A percentile compares a stretch with the other conserved stretches of the same genome.
Evolutionary conservation across 2,329 filamentous ascomycete genomes (phyloP).

Genomic region (Aspergillus chevalieri): DNA sequence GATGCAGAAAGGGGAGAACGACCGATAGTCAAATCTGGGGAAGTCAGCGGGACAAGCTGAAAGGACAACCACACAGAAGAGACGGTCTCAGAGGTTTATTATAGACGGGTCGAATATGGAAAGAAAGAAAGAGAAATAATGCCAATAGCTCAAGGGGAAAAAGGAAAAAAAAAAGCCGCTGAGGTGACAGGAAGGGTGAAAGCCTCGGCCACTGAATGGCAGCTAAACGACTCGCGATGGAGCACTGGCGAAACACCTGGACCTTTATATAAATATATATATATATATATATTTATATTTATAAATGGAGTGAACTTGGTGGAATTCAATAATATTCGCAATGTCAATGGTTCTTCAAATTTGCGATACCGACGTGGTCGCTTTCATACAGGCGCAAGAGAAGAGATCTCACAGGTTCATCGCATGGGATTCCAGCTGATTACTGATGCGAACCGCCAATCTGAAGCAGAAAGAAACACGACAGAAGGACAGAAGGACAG

Average conservation of each 20-base stretch:
- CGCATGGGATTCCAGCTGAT: too few species aligned
- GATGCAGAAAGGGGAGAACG: neutral
- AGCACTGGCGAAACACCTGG: neutral
- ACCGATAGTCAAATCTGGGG: neutral
- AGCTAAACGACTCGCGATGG: neutral
- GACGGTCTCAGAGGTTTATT: neutral
- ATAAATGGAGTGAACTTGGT: too few species aligned
- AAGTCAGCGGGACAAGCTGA: neutral
- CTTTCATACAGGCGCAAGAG: too few species aligned
- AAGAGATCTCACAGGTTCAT: too few species aligned
- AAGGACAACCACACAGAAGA: neutral
- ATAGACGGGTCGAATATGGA: too few species aligned
- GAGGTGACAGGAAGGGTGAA: neutral
- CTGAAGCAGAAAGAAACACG: too few species aligned
- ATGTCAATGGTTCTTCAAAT: too few species aligned
- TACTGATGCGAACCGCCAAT: too few species aligned
- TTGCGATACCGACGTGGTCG: too few species aligned
- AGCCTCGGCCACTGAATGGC: neutral
- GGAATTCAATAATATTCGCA: too few species aligned
- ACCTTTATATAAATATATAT: neutral
- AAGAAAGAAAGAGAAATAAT: neutral
- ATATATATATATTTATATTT: neutral
- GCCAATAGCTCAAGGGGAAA: neutral
- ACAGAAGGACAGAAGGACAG: neutral
- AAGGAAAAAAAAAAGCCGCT: neutral